Conservation (phyloP, 2,329 filamentous ascomycete genomes). For the Pestalotiopsis sp. region DNA sequence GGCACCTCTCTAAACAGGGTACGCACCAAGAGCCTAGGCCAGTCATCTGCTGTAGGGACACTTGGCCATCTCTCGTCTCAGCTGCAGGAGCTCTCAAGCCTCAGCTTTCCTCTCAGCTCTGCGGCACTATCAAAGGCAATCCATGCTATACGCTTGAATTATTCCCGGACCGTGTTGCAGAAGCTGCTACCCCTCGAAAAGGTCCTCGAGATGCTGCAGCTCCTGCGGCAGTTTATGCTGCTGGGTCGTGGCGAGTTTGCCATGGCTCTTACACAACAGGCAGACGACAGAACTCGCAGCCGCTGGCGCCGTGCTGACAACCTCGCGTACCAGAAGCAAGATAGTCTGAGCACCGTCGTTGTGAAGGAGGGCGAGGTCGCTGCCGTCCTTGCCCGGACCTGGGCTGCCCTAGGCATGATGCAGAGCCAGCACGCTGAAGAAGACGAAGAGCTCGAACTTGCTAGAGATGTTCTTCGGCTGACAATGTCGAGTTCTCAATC, state of each 20-base stretch:
- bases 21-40: constrained; percentile 52
- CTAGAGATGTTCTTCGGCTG: constrained; percentile 75
- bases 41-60: constrained; percentile 48
- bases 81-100: constrained; percentile 66
- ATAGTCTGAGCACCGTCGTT: constrained; percentile 62
- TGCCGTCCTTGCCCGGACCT: constrained; percentile 75
- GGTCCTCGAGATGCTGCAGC: constrained; percentile 74
- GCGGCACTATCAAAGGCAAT: constrained; percentile 73
- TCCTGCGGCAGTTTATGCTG: constrained; percentile 86
- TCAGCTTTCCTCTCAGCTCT: constrained; percentile 75
- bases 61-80: constrained; percentile 68
- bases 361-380: constrained; percentile 88
- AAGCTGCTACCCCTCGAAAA: constrained; percentile 77
- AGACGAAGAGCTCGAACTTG: constrained; percentile 81
- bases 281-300: constrained; percentile 76
- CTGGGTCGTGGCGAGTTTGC: constrained; percentile 90
- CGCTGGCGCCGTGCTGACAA: constrained; percentile 70
- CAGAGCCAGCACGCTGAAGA: constrained; percentile 73
- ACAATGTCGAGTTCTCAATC: constrained; percentile 56
- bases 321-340: constrained; percentile 58
- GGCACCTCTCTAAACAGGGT: constrained; percentile 89
- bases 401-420: constrained; percentile 77
- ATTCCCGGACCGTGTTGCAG: constrained; percentile 84
- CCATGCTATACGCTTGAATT: constrained; percentile 73
- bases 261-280: constrained; percentile 81